Base-by-base conservation (phyloP, 805 yeast genomes). In the Sungouiella thailandica region DNA sequence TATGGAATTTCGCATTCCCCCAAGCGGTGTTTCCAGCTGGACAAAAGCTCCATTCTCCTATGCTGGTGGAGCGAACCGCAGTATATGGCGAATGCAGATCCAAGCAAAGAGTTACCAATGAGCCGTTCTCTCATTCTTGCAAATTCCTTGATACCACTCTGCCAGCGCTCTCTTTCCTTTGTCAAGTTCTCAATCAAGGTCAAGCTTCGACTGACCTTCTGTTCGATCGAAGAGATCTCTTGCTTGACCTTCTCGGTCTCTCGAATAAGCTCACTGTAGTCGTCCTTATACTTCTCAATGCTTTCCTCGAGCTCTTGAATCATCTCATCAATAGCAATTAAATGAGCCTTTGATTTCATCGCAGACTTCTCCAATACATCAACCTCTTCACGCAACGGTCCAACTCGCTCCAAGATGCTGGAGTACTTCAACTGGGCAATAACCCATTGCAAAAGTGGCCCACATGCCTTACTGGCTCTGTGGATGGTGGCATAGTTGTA, bases 401-500 rank as follows among this genome's bases (percentile, higher is more conserved):
- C 83, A 17, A 90, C 73, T 32, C 69, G 72, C 23, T 83, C 82
- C 28, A 86, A 60, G 15, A 88, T 82, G 2, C 74, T 50, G 0
- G 90, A 74, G 50, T 82, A 90, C n/a, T 70, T 63, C n/a, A 88
- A 65, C 43, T 90, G 97, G 0, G 97, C 97, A 34, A 71, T 70
- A 0, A 88, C 89, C 97, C 97, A 90, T 40, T 79, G 80, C 13
- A 83, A 51, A 23, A 90, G 61, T 0, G 97, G 97, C 0, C 96
- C 97, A 62, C 97, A 87, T 0, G 97, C 97, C 50, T 84, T 87
- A 56, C 95, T 83, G 4, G 97, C 97, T 25, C 97, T 66, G 47
- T 83, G 76, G 0, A 86, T 95, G 0, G 83, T 60, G 30, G 80
- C 88, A 47, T 61, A 82, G 25, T 74, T 85, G 53, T 74, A 89